Conservation (phyloP, 495 filamentous ascomycete genomes). For the Penicillium herquei region DNA sequence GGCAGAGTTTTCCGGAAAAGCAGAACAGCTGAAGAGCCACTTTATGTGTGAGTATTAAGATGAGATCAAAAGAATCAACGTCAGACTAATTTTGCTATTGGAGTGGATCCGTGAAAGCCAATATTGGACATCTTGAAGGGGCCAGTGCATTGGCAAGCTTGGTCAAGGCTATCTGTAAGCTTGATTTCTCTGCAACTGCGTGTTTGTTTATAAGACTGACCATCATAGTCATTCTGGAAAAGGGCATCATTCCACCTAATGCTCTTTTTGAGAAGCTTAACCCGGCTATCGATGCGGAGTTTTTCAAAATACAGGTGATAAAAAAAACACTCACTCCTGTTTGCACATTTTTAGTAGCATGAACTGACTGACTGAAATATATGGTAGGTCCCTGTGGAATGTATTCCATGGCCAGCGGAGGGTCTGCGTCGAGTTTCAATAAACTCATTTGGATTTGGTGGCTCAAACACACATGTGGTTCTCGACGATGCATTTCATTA, state of each 20-base stretch:
- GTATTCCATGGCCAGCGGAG: not conserved
- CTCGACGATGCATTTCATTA: slow-evolving; percentile 37
- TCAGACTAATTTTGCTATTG: too few species aligned
- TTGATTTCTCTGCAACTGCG: slow-evolving; percentile 32
- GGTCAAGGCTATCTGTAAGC: slow-evolving; percentile 51
- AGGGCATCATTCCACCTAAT: slow-evolving; percentile 31
- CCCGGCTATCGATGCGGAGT: not conserved
- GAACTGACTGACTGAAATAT: not conserved
- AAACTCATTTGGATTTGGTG: slow-evolving; percentile 58
- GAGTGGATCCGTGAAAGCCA: slow-evolving; percentile 24
- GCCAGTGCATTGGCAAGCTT: slow-evolving; percentile 56
- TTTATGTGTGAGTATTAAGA: not conserved
- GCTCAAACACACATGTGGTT: slow-evolving; percentile 60
- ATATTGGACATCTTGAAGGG: slow-evolving; percentile 52
- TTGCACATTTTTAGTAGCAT: not conserved
- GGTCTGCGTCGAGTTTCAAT: slow-evolving; percentile 1
- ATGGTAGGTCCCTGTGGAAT: not conserved
- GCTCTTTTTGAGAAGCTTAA: not conserved
- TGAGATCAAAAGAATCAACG: not conserved
- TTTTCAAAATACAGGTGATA: not conserved
- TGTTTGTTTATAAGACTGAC: not conserved
- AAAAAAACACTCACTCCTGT: not conserved
- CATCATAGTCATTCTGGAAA: slow-evolving; percentile 6
- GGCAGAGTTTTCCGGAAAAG: not conserved
- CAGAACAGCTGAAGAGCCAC: not conserved